Evolutionary conservation across 495 filamentous ascomycete genomes (phyloP).

Genomic region (Talaromyces stipitatus): DNA sequence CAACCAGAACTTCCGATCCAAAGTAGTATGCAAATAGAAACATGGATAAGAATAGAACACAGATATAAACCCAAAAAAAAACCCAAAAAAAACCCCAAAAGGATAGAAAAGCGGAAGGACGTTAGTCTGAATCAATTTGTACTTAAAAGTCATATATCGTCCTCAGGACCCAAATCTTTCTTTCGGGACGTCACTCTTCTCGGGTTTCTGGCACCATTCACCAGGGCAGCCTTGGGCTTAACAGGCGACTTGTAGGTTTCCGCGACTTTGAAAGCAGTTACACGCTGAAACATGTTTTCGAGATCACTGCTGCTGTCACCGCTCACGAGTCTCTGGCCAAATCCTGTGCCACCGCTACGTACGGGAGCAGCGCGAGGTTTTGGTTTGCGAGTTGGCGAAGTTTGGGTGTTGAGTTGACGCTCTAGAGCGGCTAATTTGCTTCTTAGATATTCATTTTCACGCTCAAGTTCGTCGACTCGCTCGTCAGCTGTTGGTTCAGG

Average conservation of each 20-base stretch:
- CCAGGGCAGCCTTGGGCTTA: conserved; percentile 19
- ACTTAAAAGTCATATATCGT: conserved; percentile 38
- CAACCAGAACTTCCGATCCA: not conserved
- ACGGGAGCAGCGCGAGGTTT: conserved; percentile 17
- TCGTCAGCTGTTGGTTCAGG: conserved; percentile 24
- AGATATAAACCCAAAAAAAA: not conserved
- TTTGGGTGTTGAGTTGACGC: conserved; percentile 34
- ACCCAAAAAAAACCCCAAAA: no score
- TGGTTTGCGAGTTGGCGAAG: conserved; percentile 38
- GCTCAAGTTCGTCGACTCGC: conserved; percentile 33
- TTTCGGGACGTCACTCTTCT: conserved; percentile 48
- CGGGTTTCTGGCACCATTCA: conserved; percentile 27
- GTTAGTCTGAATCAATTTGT: not conserved
- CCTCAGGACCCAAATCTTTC: conserved; percentile 50
- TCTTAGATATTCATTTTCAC: conserved; percentile 41
- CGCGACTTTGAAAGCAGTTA: conserved; percentile 36
- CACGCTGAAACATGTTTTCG: conserved; percentile 33
- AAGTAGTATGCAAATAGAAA: not conserved
- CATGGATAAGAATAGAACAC: not conserved
- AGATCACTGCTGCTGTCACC: conserved; percentile 34
- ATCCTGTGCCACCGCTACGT: conserved; percentile 11
- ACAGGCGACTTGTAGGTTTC: conserved; percentile 31
- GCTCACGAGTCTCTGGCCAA: conserved; percentile 20
- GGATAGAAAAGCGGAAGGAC: no score
- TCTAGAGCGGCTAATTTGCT: conserved; percentile 37